Evolutionary conservation across 306 rosid genomes (phyloP).

Genomic region (Rubus idaeus): DNA sequence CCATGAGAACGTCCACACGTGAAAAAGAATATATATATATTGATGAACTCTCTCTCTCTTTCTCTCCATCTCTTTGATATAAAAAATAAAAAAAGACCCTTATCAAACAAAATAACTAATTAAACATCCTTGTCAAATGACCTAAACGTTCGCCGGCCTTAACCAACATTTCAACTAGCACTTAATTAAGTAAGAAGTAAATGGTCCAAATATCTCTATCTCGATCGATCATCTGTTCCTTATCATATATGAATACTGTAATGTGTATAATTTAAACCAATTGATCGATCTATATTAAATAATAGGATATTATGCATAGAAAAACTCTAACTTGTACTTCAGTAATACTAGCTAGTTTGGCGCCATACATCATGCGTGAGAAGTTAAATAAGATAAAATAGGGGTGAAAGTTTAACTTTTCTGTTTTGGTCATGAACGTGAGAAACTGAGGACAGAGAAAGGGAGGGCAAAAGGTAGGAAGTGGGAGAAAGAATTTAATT

Average conservation of each 20-base stretch:
- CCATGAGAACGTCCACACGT: too few species aligned
- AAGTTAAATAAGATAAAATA: too few species aligned
- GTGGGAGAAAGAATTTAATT: too few species aligned
- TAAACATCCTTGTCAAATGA: not conserved
- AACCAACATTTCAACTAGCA: conserved; percentile 10
- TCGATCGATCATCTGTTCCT: not conserved
- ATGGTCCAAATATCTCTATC: not conserved
- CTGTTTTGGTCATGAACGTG: too few species aligned
- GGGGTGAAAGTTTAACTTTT: too few species aligned
- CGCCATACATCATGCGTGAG: too few species aligned
- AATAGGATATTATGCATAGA: not conserved
- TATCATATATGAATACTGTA: not conserved
- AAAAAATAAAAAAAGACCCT: not conserved
- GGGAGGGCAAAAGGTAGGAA: too few species aligned
- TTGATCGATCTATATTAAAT: not conserved
- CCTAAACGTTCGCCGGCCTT: not conserved
- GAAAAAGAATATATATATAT: too few species aligned
- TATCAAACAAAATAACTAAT: not conserved
- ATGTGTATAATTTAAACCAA: too few species aligned
- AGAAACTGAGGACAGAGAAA: too few species aligned
- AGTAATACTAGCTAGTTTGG: too few species aligned
- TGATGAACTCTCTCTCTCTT: not conserved
- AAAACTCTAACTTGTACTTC: too few species aligned
- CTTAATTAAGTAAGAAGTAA: not conserved
- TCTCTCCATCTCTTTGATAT: not conserved